phyloP scores from a whole-genome alignment of 2,329 filamentous ascomycete genomes.

The Fusarium tjaetaba region DNA sequence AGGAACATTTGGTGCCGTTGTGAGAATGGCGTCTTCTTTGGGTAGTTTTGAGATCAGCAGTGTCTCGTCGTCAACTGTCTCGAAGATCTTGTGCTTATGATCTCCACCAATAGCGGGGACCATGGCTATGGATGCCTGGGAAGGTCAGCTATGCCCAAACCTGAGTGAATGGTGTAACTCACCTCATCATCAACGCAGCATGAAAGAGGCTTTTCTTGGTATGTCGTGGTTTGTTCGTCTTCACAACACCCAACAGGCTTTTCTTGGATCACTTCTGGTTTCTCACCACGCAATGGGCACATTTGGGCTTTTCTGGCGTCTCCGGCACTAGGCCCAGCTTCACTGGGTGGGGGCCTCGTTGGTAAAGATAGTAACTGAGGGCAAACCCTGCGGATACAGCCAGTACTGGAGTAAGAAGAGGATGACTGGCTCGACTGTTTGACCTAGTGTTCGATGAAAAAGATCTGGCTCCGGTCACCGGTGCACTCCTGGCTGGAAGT shows the following conservation, averaged over 20 bases:
- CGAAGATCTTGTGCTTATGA: background rate
- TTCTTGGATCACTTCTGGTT: background rate
- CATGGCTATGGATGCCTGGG: background rate
- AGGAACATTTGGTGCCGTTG: background rate
- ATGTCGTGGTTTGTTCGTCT: background rate
- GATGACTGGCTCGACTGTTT: too few relatives aligned
- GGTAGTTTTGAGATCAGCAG: background rate
- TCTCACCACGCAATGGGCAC: background rate
- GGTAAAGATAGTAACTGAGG: background rate
- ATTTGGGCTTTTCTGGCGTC: background rate
- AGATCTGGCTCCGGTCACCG: background rate
- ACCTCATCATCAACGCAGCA: background rate
- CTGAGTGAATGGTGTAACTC: background rate
- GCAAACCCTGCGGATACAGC: background rate
- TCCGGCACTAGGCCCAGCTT: background rate
- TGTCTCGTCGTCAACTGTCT: background rate
- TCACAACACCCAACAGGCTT: background rate
- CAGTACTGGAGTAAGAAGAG: background rate
- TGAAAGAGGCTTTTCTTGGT: background rate
- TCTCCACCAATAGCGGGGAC: background rate
- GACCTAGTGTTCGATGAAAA: background rate
- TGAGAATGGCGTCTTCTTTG: background rate
- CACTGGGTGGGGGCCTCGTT: background rate
- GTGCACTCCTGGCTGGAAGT: background rate
- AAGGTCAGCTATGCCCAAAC: background rate